Base-by-base conservation (phyloP, 805 yeast species). In the Wickerhamiella sergipiensis region DNA sequence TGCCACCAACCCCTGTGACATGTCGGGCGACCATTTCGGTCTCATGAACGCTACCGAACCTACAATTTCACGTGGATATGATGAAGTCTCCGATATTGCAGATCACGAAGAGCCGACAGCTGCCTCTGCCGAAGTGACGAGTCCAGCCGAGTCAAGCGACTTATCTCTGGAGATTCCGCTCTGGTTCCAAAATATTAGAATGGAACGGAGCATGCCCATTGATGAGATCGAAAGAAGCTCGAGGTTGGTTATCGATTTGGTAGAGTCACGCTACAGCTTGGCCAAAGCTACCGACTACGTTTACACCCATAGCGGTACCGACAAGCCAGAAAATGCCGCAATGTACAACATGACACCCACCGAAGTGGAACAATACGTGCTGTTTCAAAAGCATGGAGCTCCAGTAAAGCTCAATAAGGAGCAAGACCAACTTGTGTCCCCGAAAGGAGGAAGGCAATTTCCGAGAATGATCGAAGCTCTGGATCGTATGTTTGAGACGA, bases 131-230 rank as follows among this genome's bases (percentile, higher is more conserved):
- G 4, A 29, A 12, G 12, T 3, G 15, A 29, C 15, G 15, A 12
- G 33, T 12, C 15, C 33, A 7, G 15, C 33, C 12, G 9, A 7
- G 15, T 12, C 33, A 7, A 29, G 15, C 9, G 33, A 29, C 4
- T 12, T 29, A 29, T 29, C 33, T 29, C 4, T 29, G 33, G 40
- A 36, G 3, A 3, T 3, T 6, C 40, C 40, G 2, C 7, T 9
- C 3, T 17, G 40, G 40, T 36, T 36, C 10, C 40, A 36, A 36
- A 17, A 17, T 6, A 36, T 40, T 4, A 21, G 46, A 4, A 43
- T 43, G 46, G 46, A 43, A 43, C 17, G 46, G 46, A 26, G 13
- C 33, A 43, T 43, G 46, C n/a, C 46, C 9, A 21, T 43, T 2
- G 46, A 23, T 5, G 33, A 43, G 31, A 23, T 43, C 19, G 46